phyloP scores from a whole-genome alignment of 164 flowering plant genomes.

The Stephania cephalantha region DNA sequence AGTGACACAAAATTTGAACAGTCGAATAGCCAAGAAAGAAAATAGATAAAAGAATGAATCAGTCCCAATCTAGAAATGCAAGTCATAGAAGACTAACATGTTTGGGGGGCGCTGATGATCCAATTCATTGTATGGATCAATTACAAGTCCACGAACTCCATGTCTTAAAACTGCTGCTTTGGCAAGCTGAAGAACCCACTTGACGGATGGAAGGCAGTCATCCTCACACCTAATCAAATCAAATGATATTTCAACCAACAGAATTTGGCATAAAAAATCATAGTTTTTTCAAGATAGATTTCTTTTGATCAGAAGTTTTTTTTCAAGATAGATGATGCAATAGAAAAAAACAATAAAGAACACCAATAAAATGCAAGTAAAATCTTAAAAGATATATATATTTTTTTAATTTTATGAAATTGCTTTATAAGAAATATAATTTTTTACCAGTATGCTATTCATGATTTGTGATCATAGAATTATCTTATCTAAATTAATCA shows the following conservation, averaged over 20 bases:
- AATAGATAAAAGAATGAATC: neutral
- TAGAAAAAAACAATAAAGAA: neutral
- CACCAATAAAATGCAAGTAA: too few relatives aligned
- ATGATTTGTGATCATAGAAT: too few relatives aligned
- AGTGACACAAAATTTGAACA: neutral
- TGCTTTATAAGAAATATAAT: too few relatives aligned
- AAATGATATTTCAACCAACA: neutral
- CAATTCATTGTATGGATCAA: conserved; percentile 99
- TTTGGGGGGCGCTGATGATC: conserved; percentile 80
- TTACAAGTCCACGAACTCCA: conserved; percentile 93
- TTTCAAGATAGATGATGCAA: conserved; percentile 1
- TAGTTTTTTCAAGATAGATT: neutral
- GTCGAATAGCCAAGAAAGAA: neutral
- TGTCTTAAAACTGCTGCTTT: conserved; percentile 81
- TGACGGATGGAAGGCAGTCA: conserved; percentile 80
- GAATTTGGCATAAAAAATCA: neutral
- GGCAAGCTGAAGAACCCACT: conserved; percentile 92
- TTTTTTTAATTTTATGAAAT: too few relatives aligned
- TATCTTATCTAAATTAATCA: too few relatives aligned
- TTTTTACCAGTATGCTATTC: too few relatives aligned
- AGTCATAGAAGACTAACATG: conserved; percentile 48
- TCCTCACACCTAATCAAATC: conserved; percentile 65
- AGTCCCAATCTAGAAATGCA: neutral
- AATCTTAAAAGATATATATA: too few relatives aligned
- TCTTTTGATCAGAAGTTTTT: too few relatives aligned